phyloP scores from a whole-genome alignment of 225 moss, liverwort and hornwort species.

The Pseudoscleropodium purum region DNA sequence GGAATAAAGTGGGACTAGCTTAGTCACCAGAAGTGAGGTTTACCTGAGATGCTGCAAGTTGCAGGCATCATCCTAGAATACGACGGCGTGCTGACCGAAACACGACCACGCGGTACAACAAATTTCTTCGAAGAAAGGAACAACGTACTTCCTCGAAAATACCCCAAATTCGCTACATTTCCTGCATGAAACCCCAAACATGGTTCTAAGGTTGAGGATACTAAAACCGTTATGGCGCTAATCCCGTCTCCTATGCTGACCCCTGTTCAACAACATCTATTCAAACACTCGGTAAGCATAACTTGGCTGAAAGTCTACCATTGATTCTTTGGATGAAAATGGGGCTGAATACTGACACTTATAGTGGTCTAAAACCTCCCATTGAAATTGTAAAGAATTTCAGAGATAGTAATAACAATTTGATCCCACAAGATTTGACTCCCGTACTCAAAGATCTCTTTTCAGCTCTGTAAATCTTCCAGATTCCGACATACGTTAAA shows the following conservation, averaged over 20 bases:
- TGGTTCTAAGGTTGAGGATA: not conserved
- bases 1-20: not conserved
- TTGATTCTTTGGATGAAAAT: not conserved
- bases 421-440: not conserved
- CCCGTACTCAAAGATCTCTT: not conserved
- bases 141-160: slow-evolving; percentile 15
- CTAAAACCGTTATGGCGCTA: not conserved
- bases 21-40: not conserved
- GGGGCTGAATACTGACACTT: too few relatives aligned
- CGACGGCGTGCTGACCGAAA: slow-evolving; percentile 4
- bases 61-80: slow-evolving; percentile 14
- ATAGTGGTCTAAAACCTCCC: not conserved
- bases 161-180: not conserved
- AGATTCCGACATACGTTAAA: not conserved
- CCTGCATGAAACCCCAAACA: slow-evolving; percentile 3
- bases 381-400: not conserved
- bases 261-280: not conserved
- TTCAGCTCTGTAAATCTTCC: not conserved
- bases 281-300: not conserved
- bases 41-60: slow-evolving; percentile 35
- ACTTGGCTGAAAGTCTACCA: not conserved
- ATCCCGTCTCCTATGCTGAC: not conserved
- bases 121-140: slow-evolving; percentile 20
- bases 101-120: not conserved
- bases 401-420: not conserved